Percentiles rank a stretch among this genome's conserved stretches.
phyloP scores from a whole-genome alignment of 176 grass and related monocot species.

The Lolium rigidum region DNA sequence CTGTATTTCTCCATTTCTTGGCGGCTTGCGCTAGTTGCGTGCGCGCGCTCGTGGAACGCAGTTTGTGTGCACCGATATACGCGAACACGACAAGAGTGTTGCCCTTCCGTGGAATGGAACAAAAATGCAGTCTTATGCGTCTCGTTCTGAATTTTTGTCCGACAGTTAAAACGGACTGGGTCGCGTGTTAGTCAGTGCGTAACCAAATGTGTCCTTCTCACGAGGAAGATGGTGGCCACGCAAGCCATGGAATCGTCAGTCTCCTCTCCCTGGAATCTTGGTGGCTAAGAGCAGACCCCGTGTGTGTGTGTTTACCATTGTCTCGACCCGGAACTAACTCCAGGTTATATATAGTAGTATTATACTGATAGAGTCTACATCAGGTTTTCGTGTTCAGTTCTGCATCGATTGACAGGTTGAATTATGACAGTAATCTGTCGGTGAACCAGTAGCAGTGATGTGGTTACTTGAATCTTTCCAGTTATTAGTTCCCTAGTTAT shows the following conservation, averaged over 20 bases:
- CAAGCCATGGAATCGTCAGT: neutral
- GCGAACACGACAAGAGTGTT: neutral
- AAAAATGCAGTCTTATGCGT: neutral
- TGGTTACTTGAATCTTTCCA: neutral
- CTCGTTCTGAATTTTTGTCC: neutral
- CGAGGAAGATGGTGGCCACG: neutral
- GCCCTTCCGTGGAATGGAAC: neutral
- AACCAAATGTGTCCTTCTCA: neutral
- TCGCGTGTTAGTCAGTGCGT: neutral
- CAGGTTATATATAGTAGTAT: neutral
- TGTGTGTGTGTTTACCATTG: neutral
- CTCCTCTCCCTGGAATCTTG: neutral
- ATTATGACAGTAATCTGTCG: neutral
- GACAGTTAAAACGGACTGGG: neutral
- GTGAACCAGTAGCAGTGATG: neutral
- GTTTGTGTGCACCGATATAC: neutral
- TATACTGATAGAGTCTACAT: neutral
- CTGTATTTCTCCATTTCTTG: neutral
- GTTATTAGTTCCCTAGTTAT: neutral
- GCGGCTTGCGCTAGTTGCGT: neutral
- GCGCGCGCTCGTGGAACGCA: neutral
- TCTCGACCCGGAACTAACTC: neutral
- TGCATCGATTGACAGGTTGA: neutral
- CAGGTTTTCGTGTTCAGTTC: neutral
- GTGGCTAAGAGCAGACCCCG: neutral